These are phyloP conservation scores for Globisporangium sylvaticum DNA, from an alignment of 352 stramenopile species.

Conservation along the genomic window DNA sequence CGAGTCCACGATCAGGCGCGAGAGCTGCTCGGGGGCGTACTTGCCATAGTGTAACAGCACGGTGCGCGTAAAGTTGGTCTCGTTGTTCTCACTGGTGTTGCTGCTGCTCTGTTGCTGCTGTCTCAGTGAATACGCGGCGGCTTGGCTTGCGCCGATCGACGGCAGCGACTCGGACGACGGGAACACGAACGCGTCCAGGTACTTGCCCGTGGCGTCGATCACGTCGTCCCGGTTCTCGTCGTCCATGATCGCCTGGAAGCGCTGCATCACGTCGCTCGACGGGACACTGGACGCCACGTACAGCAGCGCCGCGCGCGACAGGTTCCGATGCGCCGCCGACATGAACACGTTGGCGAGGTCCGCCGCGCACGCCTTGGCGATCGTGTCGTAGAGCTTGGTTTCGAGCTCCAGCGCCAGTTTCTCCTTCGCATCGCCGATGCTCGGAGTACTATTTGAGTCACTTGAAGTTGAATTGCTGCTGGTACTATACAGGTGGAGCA, in stretches of 20 bases:
- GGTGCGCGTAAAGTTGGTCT: slow-evolving; percentile 46
- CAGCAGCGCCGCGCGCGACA: slow-evolving; percentile 58
- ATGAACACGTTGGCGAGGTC: slow-evolving; percentile 65
- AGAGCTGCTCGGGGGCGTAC: slow-evolving; percentile 70
- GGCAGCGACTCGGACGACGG: slow-evolving; percentile 29
- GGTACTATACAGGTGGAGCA: slow-evolving; percentile 26
- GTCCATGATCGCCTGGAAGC: slow-evolving; percentile 45
- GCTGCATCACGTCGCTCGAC: slow-evolving; percentile 50
- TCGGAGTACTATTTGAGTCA: not conserved
- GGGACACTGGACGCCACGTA: slow-evolving; percentile 70
- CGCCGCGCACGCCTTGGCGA: slow-evolving; percentile 62
- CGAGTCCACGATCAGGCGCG: slow-evolving; percentile 67
- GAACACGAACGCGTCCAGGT: slow-evolving; percentile 80
- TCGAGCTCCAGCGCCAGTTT: slow-evolving; percentile 60
- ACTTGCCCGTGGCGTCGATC: slow-evolving; percentile 51
- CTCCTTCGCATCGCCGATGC: slow-evolving; percentile 37
- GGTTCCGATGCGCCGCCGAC: slow-evolving; percentile 43
- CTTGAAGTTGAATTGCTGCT: not conserved
- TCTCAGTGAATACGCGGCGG: slow-evolving; percentile 11
- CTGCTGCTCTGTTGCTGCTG: not conserved
- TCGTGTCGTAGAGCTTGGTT: slow-evolving; percentile 67
- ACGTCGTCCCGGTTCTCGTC: slow-evolving; percentile 44
- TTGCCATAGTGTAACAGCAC: slow-evolving; percentile 71
- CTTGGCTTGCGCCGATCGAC: slow-evolving; percentile 13
- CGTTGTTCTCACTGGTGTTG: not conserved